phyloP scores from a whole-genome alignment of 768 basidiomycete genomes.

The Sistotremastrum niveocremeum region DNA sequence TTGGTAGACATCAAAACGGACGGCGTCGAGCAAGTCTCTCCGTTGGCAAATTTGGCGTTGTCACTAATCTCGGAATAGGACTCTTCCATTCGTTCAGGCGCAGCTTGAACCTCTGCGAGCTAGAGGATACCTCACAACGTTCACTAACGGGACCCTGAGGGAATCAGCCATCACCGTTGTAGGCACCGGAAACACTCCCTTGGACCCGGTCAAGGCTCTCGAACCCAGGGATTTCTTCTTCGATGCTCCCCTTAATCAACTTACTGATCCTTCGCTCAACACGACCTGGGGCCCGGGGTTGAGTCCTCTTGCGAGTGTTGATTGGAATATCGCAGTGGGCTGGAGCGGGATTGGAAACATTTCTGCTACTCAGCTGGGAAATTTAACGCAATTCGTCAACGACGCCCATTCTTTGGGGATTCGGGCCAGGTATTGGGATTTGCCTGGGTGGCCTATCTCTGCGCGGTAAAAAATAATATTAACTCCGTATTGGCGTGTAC shows the following conservation, averaged over 20 bases:
- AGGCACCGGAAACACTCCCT: slow-evolving; percentile 39
- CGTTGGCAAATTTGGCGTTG: neutral
- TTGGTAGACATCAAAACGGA: slow-evolving; percentile 41
- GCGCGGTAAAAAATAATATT: slow-evolving; percentile 11
- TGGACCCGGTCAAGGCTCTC: slow-evolving; percentile 30
- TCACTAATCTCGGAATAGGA: slow-evolving; percentile 12
- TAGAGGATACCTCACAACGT: slow-evolving; percentile 32
- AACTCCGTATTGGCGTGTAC: neutral
- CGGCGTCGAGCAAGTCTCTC: slow-evolving; percentile 24
- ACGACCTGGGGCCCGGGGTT: slow-evolving; percentile 28
- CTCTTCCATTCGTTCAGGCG: slow-evolving; percentile 29
- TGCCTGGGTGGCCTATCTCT: slow-evolving; percentile 33
- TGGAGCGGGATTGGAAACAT: slow-evolving; percentile 35
- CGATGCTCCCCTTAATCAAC: slow-evolving; percentile 34
- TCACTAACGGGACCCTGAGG: slow-evolving; percentile 25
- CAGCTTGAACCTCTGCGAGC: slow-evolving; percentile 33
- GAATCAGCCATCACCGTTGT: slow-evolving; percentile 28
- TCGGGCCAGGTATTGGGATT: slow-evolving; percentile 39
- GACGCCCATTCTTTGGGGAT: slow-evolving; percentile 32
- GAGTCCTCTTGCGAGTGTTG: slow-evolving; percentile 37
- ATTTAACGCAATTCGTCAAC: slow-evolving; percentile 25
- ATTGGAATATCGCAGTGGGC: slow-evolving; percentile 30
- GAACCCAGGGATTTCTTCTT: slow-evolving; percentile 37
- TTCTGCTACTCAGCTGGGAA: slow-evolving; percentile 23
- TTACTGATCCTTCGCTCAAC: slow-evolving; percentile 22